Evolutionary conservation across 139 green algal genomes (phyloP), one percentile per base, ranked within the genome.

Genomic region (Picochlorum sp.): DNA sequence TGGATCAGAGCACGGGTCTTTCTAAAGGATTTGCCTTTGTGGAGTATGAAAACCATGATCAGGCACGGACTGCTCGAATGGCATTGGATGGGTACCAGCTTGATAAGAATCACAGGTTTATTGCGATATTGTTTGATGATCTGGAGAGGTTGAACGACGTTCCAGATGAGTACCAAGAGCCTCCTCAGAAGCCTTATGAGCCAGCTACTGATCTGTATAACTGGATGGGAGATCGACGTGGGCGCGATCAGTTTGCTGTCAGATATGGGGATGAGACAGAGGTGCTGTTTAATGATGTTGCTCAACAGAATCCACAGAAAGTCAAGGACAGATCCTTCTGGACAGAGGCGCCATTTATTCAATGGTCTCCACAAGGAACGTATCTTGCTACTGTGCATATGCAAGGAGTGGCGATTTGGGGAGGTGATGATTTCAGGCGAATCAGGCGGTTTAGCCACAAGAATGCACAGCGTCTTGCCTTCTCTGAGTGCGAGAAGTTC

Each of bases 21-120:
- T 89, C 79, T 45, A 94, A 95, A 63, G 94, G 94, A 24, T 98
- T 88, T 71, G 88, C 84, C 0, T 98, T 99, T 60, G 75, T 98
- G 24, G 94, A 99, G 79, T 97, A 93, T 70, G 62, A 69, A 6
- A 81, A 55, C 7, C 83, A 83, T 1, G 70, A 88, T 69, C 77
- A 84, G 37, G 51, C 70, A 4, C 18, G 64, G 5, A 57, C 66
- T n/a, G 71, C 44, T 34, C 47, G 28, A 37, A 24, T 44, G 28
- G 64, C 62, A 34, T 55, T 74, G 11, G 72, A 95, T 64, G 86
- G 86, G 6, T 96, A 97, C 78, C 84, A 90, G 74, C 86, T 98
- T 45, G 94, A 99, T 83, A 98, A 97, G 85, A 77, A 63, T 20
- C 94, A 99, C 85, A 84, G 81, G n/a, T 96, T 98, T 69, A 74